Evolutionary conservation across 306 rosid species (phyloP).

Genomic region (Vicia faba): DNA sequence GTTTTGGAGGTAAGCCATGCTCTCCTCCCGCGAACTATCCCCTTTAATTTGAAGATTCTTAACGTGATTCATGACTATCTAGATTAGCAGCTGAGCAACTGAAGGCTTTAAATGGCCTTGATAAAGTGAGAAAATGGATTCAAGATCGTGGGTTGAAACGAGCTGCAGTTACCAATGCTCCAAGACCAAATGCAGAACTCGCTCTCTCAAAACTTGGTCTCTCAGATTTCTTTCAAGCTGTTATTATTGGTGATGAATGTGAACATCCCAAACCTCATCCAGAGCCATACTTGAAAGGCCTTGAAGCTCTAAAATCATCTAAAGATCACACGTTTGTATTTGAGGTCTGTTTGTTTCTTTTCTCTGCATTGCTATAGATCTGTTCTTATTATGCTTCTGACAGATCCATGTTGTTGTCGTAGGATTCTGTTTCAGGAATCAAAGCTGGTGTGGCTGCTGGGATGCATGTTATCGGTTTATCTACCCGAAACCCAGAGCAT

Average conservation of each 20-base stretch:
- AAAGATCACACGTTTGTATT: conserved; percentile 87
- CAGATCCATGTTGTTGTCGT: too few species aligned
- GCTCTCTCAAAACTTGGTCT: conserved; percentile 71
- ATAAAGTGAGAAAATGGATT: conserved; percentile 79
- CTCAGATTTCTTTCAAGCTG: too few species aligned
- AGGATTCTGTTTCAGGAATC: too few species aligned
- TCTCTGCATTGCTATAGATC: too few species aligned
- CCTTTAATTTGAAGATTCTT: too few species aligned
- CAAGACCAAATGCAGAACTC: conserved; percentile 86
- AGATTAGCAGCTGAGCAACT: conserved; percentile 58
- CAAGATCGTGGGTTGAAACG: conserved; percentile 79
- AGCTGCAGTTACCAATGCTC: conserved; percentile 98
- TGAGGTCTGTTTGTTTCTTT: conserved; percentile 65
- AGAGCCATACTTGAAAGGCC: conserved; percentile 87
- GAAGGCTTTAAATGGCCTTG: conserved; percentile 70
- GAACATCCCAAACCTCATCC: conserved; percentile 91
- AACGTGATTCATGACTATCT: too few species aligned
- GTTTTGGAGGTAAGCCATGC: too few species aligned
- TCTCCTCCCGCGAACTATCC: too few species aligned
- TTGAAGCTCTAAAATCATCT: conserved; percentile 73
- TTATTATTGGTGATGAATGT: conserved; percentile 80
- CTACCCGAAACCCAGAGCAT: too few species aligned
- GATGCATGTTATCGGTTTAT: too few species aligned
- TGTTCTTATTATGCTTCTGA: too few species aligned
- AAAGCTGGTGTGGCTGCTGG: too few species aligned